Conservation (phyloP, 495 filamentous ascomycete genomes). For the Penicilliopsis zonata region DNA sequence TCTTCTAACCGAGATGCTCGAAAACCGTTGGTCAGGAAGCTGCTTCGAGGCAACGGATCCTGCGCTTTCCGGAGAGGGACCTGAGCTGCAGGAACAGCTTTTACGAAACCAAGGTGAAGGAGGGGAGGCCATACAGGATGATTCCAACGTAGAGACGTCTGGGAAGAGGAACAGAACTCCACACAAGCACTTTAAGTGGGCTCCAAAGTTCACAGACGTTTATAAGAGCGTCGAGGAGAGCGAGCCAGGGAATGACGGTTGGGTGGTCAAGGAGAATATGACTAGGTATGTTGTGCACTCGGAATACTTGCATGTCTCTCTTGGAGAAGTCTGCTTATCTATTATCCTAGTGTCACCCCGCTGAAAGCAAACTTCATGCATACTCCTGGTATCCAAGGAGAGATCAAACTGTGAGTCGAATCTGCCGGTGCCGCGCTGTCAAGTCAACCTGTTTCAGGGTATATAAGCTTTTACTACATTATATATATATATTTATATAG, state of each 20-base stretch:
- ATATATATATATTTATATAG: too few species aligned
- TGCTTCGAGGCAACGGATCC: conserved; percentile 62
- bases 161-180: conserved; percentile 29
- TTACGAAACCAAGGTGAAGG: conserved; percentile 49
- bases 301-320: too few species aligned
- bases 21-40: conserved; percentile 79
- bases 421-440: conserved; percentile 15
- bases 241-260: conserved; percentile 82
- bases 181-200: conserved; percentile 91
- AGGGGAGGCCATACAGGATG: conserved; percentile 10
- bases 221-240: conserved; percentile 70
- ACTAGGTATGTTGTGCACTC: conserved; percentile 68
- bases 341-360: conserved; percentile 62
- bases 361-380: conserved; percentile 90
- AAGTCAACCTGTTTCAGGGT: conserved; percentile 11
- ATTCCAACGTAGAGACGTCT: conserved; percentile 7
- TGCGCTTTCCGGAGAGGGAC: conserved; percentile 27
- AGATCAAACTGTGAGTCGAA: conserved; percentile 83
- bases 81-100: conserved; percentile 46
- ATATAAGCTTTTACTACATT: conserved; percentile 17
- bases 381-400: conserved; percentile 50
- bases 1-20: conserved; percentile 69
- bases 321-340: neutral
- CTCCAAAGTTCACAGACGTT: conserved; percentile 76
- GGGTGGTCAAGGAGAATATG: conserved; percentile 78